These are phyloP conservation scores for Debaryomyces castellii DNA, from an alignment of 805 yeast genomes.

Conservation along the genomic window DNA sequence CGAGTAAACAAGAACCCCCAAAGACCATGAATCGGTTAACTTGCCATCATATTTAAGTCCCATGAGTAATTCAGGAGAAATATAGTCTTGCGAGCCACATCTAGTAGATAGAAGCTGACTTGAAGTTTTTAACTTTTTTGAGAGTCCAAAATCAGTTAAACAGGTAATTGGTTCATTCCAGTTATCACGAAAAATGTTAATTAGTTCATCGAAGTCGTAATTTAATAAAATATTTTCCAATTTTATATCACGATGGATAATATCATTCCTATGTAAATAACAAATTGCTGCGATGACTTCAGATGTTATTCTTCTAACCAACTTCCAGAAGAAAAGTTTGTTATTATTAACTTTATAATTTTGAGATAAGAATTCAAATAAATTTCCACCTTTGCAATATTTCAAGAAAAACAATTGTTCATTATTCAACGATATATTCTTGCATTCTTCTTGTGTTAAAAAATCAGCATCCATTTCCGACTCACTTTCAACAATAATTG, in stretches of 20 bases:
- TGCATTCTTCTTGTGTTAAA: conserved; percentile 4
- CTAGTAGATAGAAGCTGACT: conserved; percentile 74
- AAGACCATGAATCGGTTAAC: conserved; percentile 90
- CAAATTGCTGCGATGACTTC: conserved; percentile 70
- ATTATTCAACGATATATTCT: conserved; percentile 19
- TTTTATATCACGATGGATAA: conserved; percentile 91
- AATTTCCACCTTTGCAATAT: conserved; percentile 82
- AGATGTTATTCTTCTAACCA: conserved; percentile 62
- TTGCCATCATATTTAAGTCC: conserved; percentile 91
- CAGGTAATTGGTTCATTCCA: conserved; percentile 30
- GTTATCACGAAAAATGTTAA: conserved; percentile 14
- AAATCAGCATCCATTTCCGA: conserved; percentile 8
- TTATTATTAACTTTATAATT: conserved; percentile 40
- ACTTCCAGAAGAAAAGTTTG: conserved; percentile 37
- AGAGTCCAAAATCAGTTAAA: conserved; percentile 88
- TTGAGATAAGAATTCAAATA: conserved; percentile 54
- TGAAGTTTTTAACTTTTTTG: conserved; percentile 61
- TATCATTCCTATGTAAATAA: conserved; percentile 64
- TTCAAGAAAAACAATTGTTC: conserved; percentile 60
- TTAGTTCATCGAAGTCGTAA: conserved; percentile 23
- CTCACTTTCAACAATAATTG: conserved; percentile 15
- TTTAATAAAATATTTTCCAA: conserved; percentile 75
- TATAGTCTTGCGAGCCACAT: conserved; percentile 96
- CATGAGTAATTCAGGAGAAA: conserved; percentile 89
- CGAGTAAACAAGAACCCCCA: conserved; percentile 88